Percentiles rank a stretch among this genome's conserved stretches.
Evolutionary conservation across 2,329 filamentous ascomycete genomes (phyloP).

Genomic region (Thelonectria discophora): DNA sequence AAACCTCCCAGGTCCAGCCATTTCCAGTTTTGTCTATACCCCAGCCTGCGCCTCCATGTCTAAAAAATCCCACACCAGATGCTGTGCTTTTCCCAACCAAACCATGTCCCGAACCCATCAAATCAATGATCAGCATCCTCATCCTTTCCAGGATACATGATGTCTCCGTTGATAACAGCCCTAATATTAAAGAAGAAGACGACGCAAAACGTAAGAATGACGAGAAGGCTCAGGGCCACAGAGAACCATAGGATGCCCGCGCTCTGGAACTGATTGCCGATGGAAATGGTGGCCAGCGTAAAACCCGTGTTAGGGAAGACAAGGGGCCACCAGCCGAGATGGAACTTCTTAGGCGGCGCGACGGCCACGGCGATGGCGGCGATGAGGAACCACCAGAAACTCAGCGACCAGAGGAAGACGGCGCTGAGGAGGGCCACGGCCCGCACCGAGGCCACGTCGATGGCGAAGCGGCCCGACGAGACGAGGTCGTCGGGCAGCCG

Average conservation of each 20-base stretch:
- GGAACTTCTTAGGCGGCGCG: conserved; percentile 59
- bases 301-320: conserved; percentile 71
- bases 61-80: not conserved
- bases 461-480: conserved; percentile 51
- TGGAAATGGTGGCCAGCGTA: conserved; percentile 63
- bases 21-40: not conserved
- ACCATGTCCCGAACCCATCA: not conserved
- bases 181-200: conserved; percentile 54
- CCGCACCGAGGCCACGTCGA: conserved; percentile 55
- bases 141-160: conserved; percentile 64
- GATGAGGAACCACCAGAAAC: conserved; percentile 65
- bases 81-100: not conserved
- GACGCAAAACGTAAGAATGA: conserved; percentile 54
- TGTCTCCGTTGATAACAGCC: conserved; percentile 61
- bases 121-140: conserved; percentile 60
- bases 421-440: conserved; percentile 58
- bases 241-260: conserved; percentile 57
- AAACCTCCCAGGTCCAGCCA: not conserved
- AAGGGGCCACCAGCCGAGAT: conserved; percentile 71
- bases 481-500: conserved; percentile 55
- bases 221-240: conserved; percentile 60
- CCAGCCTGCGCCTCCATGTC: not conserved
- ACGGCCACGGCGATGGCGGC: conserved; percentile 47
- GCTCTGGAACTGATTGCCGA: conserved; percentile 59
- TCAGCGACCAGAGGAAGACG: conserved; percentile 72